A percentile compares a stretch with the other conserved stretches of the same genome.
Conservation (phyloP, 495 filamentous ascomycete genomes). For the Xylaria venustula region DNA sequence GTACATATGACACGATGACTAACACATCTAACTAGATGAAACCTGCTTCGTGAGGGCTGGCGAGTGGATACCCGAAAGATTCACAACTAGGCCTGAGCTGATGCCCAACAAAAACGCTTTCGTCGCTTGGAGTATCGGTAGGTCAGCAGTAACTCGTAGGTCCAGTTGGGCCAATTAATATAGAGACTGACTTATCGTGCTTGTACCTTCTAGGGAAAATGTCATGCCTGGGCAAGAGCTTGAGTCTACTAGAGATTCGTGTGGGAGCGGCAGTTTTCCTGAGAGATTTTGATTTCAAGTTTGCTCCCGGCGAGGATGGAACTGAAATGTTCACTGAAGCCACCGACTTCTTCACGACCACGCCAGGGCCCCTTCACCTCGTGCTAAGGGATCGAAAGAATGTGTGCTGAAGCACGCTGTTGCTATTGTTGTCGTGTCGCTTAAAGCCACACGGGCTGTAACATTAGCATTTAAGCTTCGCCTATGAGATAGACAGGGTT, state of each 20-base stretch:
- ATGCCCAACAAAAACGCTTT: slow-evolving; percentile 46
- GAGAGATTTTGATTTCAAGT: background rate
- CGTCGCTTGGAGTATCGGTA: slow-evolving; percentile 8
- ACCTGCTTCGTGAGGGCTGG: slow-evolving; percentile 9
- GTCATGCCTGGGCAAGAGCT: background rate
- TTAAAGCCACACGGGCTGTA: no score
- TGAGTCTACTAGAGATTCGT: background rate
- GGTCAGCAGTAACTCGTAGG: background rate
- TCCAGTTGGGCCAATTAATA: background rate
- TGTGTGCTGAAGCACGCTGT: no score
- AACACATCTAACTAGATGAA: background rate
- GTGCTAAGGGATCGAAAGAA: background rate
- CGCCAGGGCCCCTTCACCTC: background rate
- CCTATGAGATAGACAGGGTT: no score
- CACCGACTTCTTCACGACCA: background rate
- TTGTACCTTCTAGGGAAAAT: background rate
- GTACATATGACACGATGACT: background rate
- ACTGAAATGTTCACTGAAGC: background rate
- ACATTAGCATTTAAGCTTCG: no score
- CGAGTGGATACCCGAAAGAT: slow-evolving; percentile 50
- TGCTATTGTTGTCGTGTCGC: no score
- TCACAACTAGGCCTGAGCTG: slow-evolving; percentile 42
- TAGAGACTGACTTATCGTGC: background rate
- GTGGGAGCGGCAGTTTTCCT: background rate
- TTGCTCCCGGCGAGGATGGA: background rate